These are phyloP conservation scores for Combretum micranthum DNA, from an alignment of 345 rosid species.

Conservation along the genomic window DNA sequence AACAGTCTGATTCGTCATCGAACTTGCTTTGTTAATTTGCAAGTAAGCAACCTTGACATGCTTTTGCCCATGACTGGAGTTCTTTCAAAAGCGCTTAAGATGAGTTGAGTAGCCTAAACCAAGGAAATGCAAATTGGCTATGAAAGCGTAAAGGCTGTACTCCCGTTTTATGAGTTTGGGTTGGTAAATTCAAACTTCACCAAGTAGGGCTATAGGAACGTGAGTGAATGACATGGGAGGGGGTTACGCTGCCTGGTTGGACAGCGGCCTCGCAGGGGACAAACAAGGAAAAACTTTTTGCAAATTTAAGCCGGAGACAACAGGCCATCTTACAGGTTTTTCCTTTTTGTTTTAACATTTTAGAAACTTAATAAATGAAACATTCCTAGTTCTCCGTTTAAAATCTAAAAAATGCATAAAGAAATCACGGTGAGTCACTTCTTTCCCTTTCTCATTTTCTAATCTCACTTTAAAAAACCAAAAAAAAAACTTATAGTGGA, in stretches of 20 bases:
- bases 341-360: too few species aligned
- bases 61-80: background rate
- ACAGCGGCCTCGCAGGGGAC: slow-evolving; percentile 30
- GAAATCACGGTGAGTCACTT: too few species aligned
- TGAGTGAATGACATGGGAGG: slow-evolving; percentile 44
- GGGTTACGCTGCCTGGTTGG: slow-evolving; percentile 50
- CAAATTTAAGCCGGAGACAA: slow-evolving; percentile 16
- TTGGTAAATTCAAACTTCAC: too few species aligned
- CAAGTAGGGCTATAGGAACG: slow-evolving; percentile 30
- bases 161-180: background rate
- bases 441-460: too few species aligned
- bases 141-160: fast-evolving
- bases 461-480: too few species aligned
- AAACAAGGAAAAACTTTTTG: slow-evolving; percentile 33
- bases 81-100: background rate
- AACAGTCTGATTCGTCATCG: background rate
- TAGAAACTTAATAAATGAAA: too few species aligned
- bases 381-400: too few species aligned
- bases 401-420: too few species aligned
- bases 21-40: background rate
- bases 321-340: too few species aligned
- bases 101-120: background rate
- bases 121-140: too few species aligned
- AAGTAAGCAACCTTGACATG: background rate
- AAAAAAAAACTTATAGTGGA: too few species aligned